Conservation (phyloP, 2,329 filamentous ascomycete genomes). For the Fusarium sp. region DNA sequence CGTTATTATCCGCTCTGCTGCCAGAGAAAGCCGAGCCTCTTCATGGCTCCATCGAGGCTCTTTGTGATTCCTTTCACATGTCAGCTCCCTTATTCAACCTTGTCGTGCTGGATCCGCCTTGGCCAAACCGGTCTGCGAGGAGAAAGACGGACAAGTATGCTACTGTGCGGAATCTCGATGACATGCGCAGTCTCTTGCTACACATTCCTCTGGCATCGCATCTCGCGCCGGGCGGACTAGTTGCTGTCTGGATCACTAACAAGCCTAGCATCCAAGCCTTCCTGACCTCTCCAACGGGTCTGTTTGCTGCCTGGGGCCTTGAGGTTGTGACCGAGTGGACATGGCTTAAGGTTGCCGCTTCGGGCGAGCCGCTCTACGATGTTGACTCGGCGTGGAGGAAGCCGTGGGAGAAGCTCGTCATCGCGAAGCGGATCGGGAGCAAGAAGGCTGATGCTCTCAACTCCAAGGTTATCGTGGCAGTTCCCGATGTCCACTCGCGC, state of each 20-base stretch:
- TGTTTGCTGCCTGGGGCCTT: constrained; percentile 77
- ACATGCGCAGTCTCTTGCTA: constrained; percentile 63
- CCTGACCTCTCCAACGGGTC: constrained; percentile 60
- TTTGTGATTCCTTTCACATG: constrained; percentile 54
- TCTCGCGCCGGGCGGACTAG: constrained; percentile 65
- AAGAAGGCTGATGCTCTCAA: constrained; percentile 41
- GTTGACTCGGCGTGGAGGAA: constrained; percentile 75
- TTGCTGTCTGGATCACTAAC: constrained; percentile 85
- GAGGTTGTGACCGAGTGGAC: constrained; percentile 77
- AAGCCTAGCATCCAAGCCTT: constrained; percentile 70
- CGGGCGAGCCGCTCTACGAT: constrained; percentile 73
- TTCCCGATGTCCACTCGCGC: constrained; percentile 81
- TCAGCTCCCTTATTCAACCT: constrained; percentile 70
- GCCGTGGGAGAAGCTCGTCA: constrained; percentile 80
- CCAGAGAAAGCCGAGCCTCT: constrained; percentile 60
- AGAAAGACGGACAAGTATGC: constrained; percentile 65
- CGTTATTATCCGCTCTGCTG: constrained; percentile 43
- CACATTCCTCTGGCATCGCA: constrained; percentile 67
- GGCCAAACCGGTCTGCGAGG: constrained; percentile 81
- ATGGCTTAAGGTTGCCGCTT: constrained; percentile 79
- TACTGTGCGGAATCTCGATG: constrained; percentile 58
- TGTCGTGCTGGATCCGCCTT: constrained; percentile 81
- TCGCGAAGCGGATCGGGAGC: constrained; percentile 62
- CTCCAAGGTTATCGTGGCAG: constrained; percentile 72
- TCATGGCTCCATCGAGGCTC: constrained; percentile 60